Base-by-base conservation (phyloP, 2,329 filamentous ascomycete genomes). In the Sporothrix curviconia region DNA sequence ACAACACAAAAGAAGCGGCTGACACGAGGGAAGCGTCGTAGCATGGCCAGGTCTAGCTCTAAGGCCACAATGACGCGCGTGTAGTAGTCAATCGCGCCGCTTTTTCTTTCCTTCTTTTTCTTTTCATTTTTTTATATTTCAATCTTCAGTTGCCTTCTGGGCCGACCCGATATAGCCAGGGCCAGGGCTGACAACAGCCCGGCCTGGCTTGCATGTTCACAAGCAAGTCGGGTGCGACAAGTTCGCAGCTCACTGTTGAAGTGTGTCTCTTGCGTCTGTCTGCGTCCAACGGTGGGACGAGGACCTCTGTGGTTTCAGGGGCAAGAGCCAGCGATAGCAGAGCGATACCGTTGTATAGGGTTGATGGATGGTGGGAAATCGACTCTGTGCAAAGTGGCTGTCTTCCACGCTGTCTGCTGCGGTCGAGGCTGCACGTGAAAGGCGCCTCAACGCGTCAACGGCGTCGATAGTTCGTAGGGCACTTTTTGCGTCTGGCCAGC, bases 381-480 rank as follows among this genome's bases (percentile, higher is more conserved):
- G 43, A 11, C 43, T 17, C 24, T 30, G 7, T 44, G 19, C n/a
- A 42, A 25, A 19, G 36, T 34, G 30, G n/a, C 22, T 19, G 30
- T 50, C 43, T n/a, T 19, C 39, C 17, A 42, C 19, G n/a, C n/a
- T 5, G 22, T 43, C 40, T 19, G 24, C 19, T 12, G 15, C 22
- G n/a, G 24, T 12, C 3, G 42, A 28, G 40, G 22, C 34, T 11
- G 14, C 52, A 55, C 40, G 52, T 55, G 52, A 55, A 55, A 55
- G 39, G n/a, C 30, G 14, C 17, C n/a, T n/a, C n/a, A n/a, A n/a
- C 37, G 28, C 11, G 39, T 12, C 28, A 9, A 24, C 3, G 17
- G 30, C 17, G 22, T 30, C 17, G n/a, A 22, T 14, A 17, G 9
- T 19, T 19, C 37, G 37, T 22, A 15, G 28, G 30, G 28, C n/a